A percentile compares a stretch with the other conserved stretches of the same genome.
phyloP scores from a whole-genome alignment of 768 basidiomycete species.

The Xanthoconium stramineum region DNA sequence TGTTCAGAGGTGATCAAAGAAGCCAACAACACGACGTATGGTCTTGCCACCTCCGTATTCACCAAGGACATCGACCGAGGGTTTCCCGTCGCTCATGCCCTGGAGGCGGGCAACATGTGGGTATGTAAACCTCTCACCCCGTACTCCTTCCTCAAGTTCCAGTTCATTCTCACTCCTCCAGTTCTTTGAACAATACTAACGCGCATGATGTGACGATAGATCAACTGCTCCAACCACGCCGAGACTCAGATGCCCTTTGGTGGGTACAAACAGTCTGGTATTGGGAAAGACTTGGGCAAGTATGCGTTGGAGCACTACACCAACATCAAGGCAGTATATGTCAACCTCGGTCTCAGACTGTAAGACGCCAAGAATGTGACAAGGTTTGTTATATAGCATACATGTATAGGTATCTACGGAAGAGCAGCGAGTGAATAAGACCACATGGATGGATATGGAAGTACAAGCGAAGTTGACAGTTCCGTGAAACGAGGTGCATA shows the following conservation, averaged over 20 bases:
- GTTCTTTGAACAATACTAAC: neutral
- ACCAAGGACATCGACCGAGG: slow-evolving; percentile 33
- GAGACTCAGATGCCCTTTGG: slow-evolving; percentile 12
- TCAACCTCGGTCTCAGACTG: slow-evolving; percentile 7
- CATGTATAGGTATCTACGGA: neutral
- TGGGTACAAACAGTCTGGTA: slow-evolving; percentile 10
- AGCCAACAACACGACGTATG: slow-evolving; percentile 10
- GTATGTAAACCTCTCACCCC: slow-evolving; percentile 24
- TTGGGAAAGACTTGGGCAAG: slow-evolving; percentile 8
- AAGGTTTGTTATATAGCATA: too few relatives aligned
- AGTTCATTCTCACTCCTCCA: too few relatives aligned
- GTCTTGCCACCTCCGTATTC: slow-evolving; percentile 9
- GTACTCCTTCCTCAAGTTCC: too few relatives aligned
- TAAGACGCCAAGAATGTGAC: neutral
- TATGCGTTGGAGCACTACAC: slow-evolving; percentile 13
- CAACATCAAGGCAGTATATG: slow-evolving; percentile 6
- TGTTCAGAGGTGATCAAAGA: slow-evolving; percentile 6
- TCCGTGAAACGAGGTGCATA: too few relatives aligned
- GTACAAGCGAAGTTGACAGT: too few relatives aligned
- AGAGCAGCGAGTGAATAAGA: too few relatives aligned
- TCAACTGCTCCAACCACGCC: slow-evolving; percentile 3
- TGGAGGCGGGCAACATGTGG: slow-evolving; percentile 60
- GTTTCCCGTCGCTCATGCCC: slow-evolving; percentile 37
- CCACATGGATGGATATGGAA: too few relatives aligned
- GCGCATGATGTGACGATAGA: neutral